Conservation (phyloP, 345 rosid genomes). For the Carallia brachiata region DNA sequence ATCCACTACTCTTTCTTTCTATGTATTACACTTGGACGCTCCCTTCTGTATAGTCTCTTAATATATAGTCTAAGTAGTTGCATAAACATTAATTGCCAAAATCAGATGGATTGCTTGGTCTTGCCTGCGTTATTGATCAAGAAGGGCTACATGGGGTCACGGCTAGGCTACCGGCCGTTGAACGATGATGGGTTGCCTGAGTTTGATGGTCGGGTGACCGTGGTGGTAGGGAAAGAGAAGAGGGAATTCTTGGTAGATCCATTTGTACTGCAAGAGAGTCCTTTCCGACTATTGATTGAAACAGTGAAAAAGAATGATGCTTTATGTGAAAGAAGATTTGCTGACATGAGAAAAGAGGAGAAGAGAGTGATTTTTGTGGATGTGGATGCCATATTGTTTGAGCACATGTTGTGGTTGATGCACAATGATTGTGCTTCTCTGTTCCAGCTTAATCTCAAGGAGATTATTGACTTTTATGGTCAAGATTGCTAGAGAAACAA, state of each 20-base stretch:
- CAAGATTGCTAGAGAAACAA: conserved; percentile 42
- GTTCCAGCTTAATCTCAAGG: conserved; percentile 63
- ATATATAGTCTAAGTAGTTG: too few species aligned
- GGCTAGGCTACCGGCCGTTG: conserved; percentile 45
- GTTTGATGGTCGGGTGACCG: conserved; percentile 40
- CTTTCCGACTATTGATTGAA: conserved; percentile 57
- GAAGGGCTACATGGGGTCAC: conserved; percentile 34
- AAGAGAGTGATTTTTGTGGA: conserved; percentile 50
- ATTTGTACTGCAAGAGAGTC: conserved; percentile 57
- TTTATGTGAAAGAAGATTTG: not conserved
- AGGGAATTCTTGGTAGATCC: conserved; percentile 69
- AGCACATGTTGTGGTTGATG: conserved; percentile 90
- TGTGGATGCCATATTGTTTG: conserved; percentile 80
- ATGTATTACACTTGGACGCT: too few species aligned
- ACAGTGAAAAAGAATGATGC: conserved; percentile 20
- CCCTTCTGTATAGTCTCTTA: too few species aligned
- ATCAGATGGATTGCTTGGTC: conserved; percentile 56
- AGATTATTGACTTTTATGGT: conserved; percentile 77
- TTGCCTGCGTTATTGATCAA: conserved; percentile 47
- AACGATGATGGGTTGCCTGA: conserved; percentile 20
- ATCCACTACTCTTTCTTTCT: not conserved
- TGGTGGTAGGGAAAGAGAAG: conserved; percentile 81
- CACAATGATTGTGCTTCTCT: conserved; percentile 63
- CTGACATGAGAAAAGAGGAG: not conserved
- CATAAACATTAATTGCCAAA: too few species aligned